Percentiles rank a stretch among this genome's conserved stretches.
Evolutionary conservation across 2,329 filamentous ascomycete species (phyloP).

Genomic region (Podosphaera xanthii): DNA sequence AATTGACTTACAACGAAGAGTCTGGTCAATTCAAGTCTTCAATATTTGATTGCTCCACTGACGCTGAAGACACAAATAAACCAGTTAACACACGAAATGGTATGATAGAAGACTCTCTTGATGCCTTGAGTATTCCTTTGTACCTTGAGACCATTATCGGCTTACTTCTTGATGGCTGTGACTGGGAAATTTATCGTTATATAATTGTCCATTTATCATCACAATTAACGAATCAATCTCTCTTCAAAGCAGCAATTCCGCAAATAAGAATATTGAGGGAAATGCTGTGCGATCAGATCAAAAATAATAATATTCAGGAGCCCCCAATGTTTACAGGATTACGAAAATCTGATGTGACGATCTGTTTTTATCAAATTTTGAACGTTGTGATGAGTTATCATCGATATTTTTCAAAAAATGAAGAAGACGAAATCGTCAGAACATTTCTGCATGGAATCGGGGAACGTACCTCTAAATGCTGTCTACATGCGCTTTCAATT

Average conservation of each 20-base stretch:
- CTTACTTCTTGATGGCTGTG: conserved; percentile 50
- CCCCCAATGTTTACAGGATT: conserved; percentile 59
- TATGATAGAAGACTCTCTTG: conserved; percentile 1
- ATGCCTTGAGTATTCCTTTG: conserved; percentile 9
- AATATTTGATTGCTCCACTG: background rate
- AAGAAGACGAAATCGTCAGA: conserved; percentile 75
- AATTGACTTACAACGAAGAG: background rate
- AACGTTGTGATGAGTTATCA: conserved; percentile 84
- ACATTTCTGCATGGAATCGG: conserved; percentile 71
- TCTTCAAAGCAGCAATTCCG: conserved; percentile 52
- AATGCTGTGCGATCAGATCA: conserved; percentile 63
- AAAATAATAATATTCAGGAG: conserved; percentile 54
- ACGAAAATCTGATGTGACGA: conserved; percentile 68
- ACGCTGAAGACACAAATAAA: background rate
- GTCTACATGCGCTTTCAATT: conserved; percentile 82
- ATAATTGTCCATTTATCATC: conserved; percentile 66
- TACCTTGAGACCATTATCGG: conserved; percentile 61
- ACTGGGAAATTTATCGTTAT: conserved; percentile 90
- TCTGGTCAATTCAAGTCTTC: background rate
- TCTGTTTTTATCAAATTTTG: conserved; percentile 69
- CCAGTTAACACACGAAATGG: background rate
- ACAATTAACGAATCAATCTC: conserved; percentile 71
- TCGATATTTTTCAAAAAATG: conserved; percentile 55
- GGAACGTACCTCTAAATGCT: conserved; percentile 73
- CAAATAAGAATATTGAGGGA: conserved; percentile 57